Base-by-base conservation (phyloP, 2,329 filamentous ascomycete genomes). In the Colletotrichum zoysiae region DNA sequence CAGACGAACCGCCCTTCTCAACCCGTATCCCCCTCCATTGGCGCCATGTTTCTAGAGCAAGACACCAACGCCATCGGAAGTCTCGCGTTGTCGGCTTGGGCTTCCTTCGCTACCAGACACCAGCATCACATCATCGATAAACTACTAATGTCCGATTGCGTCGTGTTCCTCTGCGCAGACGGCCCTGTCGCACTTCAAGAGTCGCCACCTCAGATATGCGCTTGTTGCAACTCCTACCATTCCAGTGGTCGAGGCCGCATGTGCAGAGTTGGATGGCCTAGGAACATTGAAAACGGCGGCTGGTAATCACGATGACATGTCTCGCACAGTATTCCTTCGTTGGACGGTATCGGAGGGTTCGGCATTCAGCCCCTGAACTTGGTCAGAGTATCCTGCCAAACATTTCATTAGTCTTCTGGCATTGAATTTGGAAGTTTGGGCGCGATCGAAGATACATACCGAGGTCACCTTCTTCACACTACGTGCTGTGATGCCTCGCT, bases 391-490 rank as follows among this genome's bases (percentile, higher is more conserved):
- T 90, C 89, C 91, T 93, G 74, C 5, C 65, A 33, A 61, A 26
- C 48, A 26, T 30, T 26, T 16, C 7, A 18, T 68, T 11, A 69
- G 64, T 26, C 4, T 48, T 42, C 23, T n/a, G 14, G 50, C 57
- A 26, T 5, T 4, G 38, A 50, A 20, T 11, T 12, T 33, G 20
- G 26, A 38, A 33, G 11, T 3, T 30, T 1, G 23, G 16, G 35
- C 73, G 46, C 64, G 44, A 68, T 65, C 62, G 9, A 51, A 48
- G 53, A 53, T 70, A 82, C 89, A 73, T 83, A 94, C 92, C 80
- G 92, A 89, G 2, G 93, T 93, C 58, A 93, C 93, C 79, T 92
- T 95, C 79, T 90, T 90, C 60, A 97, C 88, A 73, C 91, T 93
- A 77, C 90, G 90, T 2, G 92, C 91, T n/a, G 91, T 92, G 69